These are phyloP conservation scores for Talaromyces piceae DNA, from an alignment of 2,329 filamentous ascomycete genomes.

Conservation along the genomic window DNA sequence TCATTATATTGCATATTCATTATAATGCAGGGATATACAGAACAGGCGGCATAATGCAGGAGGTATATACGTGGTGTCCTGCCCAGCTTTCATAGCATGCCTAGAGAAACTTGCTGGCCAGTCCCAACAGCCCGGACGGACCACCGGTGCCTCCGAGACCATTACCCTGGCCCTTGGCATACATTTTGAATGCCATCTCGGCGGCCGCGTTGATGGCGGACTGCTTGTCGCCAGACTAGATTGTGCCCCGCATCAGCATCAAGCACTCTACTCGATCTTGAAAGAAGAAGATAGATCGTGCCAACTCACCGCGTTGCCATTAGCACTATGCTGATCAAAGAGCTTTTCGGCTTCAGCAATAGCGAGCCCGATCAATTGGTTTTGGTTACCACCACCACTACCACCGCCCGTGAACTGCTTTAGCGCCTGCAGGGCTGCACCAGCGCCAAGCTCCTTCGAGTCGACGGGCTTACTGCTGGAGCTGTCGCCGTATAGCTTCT, in stretches of 20 bases:
- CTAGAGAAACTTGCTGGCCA: slow-evolving; percentile 55
- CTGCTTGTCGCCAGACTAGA: slow-evolving; percentile 62
- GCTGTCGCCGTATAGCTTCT: slow-evolving; percentile 60
- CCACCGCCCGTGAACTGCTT: slow-evolving; percentile 61
- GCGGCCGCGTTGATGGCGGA: slow-evolving; percentile 70
- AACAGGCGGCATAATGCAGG: too few species aligned
- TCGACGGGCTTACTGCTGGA: slow-evolving; percentile 39
- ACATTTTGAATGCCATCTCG: slow-evolving; percentile 86
- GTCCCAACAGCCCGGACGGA: slow-evolving; percentile 46
- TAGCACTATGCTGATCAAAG: slow-evolving; percentile 52
- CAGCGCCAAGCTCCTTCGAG: slow-evolving; percentile 33
- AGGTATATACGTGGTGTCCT: too few species aligned
- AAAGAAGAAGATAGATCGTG: neutral
- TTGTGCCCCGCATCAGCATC: slow-evolving; percentile 6
- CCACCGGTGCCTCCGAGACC: slow-evolving; percentile 41
- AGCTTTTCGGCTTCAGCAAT: slow-evolving; percentile 83
- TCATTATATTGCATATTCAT: too few species aligned
- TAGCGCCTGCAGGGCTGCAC: slow-evolving; percentile 51
- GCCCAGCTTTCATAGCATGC: neutral
- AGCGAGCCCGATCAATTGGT: slow-evolving; percentile 73
- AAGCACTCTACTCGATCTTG: slow-evolving; percentile 1
- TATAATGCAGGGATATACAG: too few species aligned
- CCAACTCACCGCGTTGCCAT: slow-evolving; percentile 47
- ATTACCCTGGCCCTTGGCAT: slow-evolving; percentile 66
- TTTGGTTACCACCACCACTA: slow-evolving; percentile 52